Base-by-base conservation (phyloP, 768 basidiomycete species). In the Xerocomellus amylosporus region DNA sequence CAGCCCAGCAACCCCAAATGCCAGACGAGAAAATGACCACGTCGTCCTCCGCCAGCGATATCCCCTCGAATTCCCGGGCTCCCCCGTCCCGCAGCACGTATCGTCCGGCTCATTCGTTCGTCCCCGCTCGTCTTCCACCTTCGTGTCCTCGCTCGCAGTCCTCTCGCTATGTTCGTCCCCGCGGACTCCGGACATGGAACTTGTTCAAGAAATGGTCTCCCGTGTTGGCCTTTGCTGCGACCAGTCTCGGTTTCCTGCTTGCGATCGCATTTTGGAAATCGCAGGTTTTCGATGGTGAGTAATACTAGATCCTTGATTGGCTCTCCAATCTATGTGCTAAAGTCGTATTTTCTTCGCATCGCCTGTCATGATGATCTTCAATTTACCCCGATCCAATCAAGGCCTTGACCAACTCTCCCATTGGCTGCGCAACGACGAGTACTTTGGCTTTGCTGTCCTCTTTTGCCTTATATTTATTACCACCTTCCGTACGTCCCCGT, bases 401-500 rank as follows among this genome's bases (percentile, higher is more conserved):
- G 93, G 79, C 54, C 85, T 97, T 36, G 94, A 97, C 72, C 74
- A 85, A 37, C 77, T 96, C 34, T 86, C 93, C 28, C 79, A 80
- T 56, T 89, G 88, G 82, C 77, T 96, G 46, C 84, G 84, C 64
- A 78, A 77, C 33, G 85, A 91, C 68, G 80, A 82, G 54, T 77
- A 81, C 54, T 80, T 82, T 68, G 94, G 94, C 45, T 84, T 90
- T 67, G 79, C 83, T 52, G 81, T 88, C 58, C 83, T 97, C 48
- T 93, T 90, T 69, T 77, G 73, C 62, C 82, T 93, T 66, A 93
- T 93, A 57, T 90, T 93, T 70, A 68, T 93, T 54, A 93, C 90
- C 46, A 93, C 90, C 2, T 86, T 93, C 71, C 90, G 91, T 93
- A 73, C 75, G 90, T 73, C 44, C 58, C 30, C 47, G 19, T 48